phyloP scores from a whole-genome alignment of 1,139 yeast genomes.

The Pichia sp. region DNA sequence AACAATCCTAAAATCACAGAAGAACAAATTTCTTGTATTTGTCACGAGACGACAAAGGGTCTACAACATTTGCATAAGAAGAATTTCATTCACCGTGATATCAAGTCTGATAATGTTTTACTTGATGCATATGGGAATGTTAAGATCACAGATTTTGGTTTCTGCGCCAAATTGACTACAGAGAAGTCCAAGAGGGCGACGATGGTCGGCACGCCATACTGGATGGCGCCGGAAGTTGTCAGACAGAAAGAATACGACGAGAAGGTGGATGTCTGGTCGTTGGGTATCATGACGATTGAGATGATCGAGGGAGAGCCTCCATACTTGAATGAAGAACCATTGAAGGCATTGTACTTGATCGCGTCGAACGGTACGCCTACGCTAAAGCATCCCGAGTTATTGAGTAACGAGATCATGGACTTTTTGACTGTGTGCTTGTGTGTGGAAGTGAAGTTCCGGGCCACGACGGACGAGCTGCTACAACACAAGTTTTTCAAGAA shows the following conservation, averaged over 20 bases:
- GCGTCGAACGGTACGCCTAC: conserved; percentile 98
- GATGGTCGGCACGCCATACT: conserved; percentile 98
- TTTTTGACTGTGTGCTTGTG: conserved; percentile 89
- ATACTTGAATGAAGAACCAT: conserved; percentile 90
- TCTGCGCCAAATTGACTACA: conserved; percentile 93
- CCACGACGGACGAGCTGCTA: conserved; percentile 81
- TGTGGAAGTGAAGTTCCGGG: conserved; percentile 90
- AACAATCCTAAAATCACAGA: conserved; percentile 63
- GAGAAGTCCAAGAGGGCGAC: conserved; percentile 93
- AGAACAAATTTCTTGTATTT: conserved; percentile 83
- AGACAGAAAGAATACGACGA: conserved; percentile 95
- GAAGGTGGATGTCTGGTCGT: conserved; percentile 95
- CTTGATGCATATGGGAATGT: conserved; percentile 84
- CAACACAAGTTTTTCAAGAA: conserved; percentile 73
- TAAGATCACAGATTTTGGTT: conserved; percentile 95
- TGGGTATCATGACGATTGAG: conserved; percentile 97
- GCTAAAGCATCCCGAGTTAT: conserved; percentile 76
- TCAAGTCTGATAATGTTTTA: conserved; percentile 89
- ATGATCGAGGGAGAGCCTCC: conserved; percentile 99
- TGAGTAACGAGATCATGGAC: conserved; percentile 76
- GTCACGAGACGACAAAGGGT: conserved; percentile 88
- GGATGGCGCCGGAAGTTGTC: conserved; percentile 99
- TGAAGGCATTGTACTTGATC: conserved; percentile 81
- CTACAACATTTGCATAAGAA: conserved; percentile 85
- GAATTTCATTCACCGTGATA: conserved; percentile 92